A percentile compares a stretch with the other conserved stretches of the same genome.
Evolutionary conservation across 139 green algal genomes (phyloP).

Genomic region (Picochlorum sp.): DNA sequence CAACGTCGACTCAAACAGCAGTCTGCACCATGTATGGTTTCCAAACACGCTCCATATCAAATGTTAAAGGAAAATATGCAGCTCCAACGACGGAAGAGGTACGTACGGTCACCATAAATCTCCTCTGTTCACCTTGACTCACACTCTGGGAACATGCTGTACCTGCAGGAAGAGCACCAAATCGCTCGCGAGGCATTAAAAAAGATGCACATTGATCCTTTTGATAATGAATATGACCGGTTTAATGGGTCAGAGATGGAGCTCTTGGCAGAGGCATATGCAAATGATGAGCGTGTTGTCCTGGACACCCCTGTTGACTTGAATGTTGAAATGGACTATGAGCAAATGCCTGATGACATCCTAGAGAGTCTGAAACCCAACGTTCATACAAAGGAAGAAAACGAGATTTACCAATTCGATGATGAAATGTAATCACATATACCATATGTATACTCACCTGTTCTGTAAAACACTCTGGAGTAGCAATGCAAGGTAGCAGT

Average conservation of each 20-base stretch:
- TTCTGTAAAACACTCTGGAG: too few species aligned
- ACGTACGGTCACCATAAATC: not conserved
- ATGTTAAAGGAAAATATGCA: too few species aligned
- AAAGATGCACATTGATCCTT: not conserved
- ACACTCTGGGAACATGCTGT: not conserved
- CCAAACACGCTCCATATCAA: too few species aligned
- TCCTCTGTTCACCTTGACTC: not conserved
- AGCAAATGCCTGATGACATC: too few species aligned
- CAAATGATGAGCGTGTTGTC: not conserved
- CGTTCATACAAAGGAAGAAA: too few species aligned
- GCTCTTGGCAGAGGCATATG: not conserved
- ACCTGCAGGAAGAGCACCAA: not conserved
- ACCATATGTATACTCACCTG: too few species aligned
- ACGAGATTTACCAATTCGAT: too few species aligned
- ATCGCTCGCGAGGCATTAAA: not conserved
- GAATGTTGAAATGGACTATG: constrained; percentile 8
- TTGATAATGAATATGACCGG: constrained; percentile 7
- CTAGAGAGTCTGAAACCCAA: too few species aligned
- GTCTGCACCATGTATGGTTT: too few species aligned
- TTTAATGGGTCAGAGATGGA: constrained; percentile 8
- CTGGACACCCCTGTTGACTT: constrained; percentile 5
- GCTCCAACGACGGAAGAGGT: not conserved
- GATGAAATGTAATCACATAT: too few species aligned
- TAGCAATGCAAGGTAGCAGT: too few species aligned
- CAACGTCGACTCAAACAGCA: too few species aligned